phyloP scores from a whole-genome alignment of 495 filamentous ascomycete species.

The Tuber borchii region DNA sequence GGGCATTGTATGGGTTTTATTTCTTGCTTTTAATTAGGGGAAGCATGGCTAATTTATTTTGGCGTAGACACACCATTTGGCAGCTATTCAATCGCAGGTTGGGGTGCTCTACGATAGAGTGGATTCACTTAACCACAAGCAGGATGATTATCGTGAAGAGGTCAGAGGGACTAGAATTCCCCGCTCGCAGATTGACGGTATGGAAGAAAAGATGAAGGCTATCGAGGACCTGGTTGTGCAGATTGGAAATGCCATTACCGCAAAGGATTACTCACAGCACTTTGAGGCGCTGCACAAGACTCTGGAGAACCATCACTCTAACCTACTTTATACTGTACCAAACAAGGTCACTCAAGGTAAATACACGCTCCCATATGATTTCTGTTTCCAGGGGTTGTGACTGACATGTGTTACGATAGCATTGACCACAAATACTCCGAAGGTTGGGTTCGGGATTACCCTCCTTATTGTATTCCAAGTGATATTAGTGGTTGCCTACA shows the following conservation, averaged over 20 bases:
- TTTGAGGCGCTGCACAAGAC: constrained; percentile 65
- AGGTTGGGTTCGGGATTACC: constrained; percentile 67
- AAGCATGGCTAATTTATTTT: constrained; percentile 12
- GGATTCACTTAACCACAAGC: constrained; percentile 43
- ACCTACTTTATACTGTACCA: constrained; percentile 36
- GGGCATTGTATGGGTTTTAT: constrained; percentile 45
- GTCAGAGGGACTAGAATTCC: constrained; percentile 47
- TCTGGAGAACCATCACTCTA: constrained; percentile 61
- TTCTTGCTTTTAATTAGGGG: not conserved
- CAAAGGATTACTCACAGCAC: constrained; percentile 65
- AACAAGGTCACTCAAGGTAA: constrained; percentile 38
- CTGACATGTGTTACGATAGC: constrained; percentile 45
- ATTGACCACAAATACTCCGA: constrained; percentile 54
- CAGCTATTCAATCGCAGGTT: constrained; percentile 35
- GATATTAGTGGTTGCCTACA: constrained; percentile 60
- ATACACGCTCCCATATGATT: constrained; percentile 24
- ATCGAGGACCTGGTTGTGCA: constrained; percentile 53
- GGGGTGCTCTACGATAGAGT: constrained; percentile 39
- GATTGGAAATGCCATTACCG: constrained; percentile 60
- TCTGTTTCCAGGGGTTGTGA: constrained; percentile 10
- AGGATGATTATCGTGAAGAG: constrained; percentile 58
- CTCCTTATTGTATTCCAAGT: constrained; percentile 71
- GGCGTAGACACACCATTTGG: constrained; percentile 38
- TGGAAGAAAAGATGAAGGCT: constrained; percentile 47
- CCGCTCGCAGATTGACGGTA: constrained; percentile 51